Conservation (phyloP, 176 grass and related monocot genomes). For the Paspalum vaginatum region DNA sequence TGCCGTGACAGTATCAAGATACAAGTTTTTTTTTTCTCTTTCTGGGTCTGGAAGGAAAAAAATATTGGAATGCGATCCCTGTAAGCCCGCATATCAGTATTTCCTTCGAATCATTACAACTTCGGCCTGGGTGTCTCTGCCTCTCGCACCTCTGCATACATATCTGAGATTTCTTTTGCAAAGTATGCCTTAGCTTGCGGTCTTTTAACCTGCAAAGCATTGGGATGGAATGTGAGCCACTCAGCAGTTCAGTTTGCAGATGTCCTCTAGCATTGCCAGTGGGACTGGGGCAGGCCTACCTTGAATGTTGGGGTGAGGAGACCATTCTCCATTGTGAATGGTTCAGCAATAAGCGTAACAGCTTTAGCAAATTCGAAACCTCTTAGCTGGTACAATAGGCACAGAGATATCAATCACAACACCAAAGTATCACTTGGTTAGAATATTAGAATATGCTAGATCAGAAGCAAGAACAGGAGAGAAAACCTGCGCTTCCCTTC, state of each 20-base stretch:
- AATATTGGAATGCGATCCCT: neutral
- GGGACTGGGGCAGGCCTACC: conserved; percentile 35
- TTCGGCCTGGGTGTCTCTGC: conserved; percentile 42
- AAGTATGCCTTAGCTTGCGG: conserved; percentile 86
- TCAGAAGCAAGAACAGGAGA: neutral
- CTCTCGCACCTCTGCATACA: conserved; percentile 63
- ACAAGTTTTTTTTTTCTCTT: neutral
- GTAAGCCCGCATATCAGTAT: neutral
- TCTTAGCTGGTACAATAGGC: conserved; percentile 63
- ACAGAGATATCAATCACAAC: neutral
- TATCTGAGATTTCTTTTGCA: conserved; percentile 77
- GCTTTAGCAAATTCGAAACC: conserved; percentile 94
- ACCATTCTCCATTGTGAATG: conserved; percentile 90
- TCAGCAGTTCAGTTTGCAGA: neutral
- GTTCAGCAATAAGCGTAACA: conserved; percentile 73
- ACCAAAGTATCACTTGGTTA: conserved; percentile 15
- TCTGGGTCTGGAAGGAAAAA: neutral
- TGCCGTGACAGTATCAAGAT: neutral
- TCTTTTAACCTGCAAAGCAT: conserved; percentile 4
- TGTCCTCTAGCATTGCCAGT: conserved; percentile 22
- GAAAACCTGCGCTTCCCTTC: conserved; percentile 84
- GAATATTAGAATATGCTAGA: neutral
- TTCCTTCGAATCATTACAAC: conserved; percentile 36
- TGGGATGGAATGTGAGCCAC: neutral
- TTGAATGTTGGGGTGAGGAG: conserved; percentile 98